Percentiles rank a stretch among this genome's conserved stretches.
phyloP scores from a whole-genome alignment of 106 monocot genomes.

The Dendrobium nobile region DNA sequence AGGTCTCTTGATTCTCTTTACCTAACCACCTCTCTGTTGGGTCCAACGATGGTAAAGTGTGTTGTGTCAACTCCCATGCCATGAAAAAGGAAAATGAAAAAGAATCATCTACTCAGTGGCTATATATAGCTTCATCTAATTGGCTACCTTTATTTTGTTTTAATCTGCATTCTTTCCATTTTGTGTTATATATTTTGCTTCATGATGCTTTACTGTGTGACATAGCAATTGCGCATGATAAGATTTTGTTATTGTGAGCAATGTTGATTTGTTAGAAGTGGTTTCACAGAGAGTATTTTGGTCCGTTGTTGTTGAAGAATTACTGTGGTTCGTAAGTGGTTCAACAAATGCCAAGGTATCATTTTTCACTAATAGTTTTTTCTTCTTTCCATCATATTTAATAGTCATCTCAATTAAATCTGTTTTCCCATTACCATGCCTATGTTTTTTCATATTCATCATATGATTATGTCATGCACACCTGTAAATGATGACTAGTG shows the following conservation, averaged over 20 bases:
- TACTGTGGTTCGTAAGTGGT: constrained; percentile 98
- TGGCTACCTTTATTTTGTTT: not conserved
- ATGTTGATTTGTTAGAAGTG: not conserved
- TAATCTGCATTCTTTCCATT: not conserved
- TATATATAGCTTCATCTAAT: not conserved
- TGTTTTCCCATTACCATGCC: not conserved
- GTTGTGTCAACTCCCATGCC: not conserved
- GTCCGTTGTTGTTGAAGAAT: constrained; percentile 97
- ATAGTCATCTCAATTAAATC: not conserved
- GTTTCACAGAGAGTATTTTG: constrained; percentile 81
- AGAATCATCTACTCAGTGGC: not conserved
- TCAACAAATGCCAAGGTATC: constrained; percentile 93
- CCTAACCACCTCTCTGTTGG: not conserved
- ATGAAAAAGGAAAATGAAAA: not conserved
- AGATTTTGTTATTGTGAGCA: not conserved
- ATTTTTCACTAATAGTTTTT: not conserved
- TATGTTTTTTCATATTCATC: constrained; percentile 2
- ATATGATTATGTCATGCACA: too few relatives aligned
- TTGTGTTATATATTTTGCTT: not conserved
- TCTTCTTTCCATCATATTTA: not conserved
- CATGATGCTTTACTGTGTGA: not conserved
- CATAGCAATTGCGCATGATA: not conserved
- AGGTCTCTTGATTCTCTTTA: not conserved
- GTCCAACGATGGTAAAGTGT: not conserved
- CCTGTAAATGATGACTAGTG: too few relatives aligned